These are phyloP conservation scores for Heritiera littoralis DNA, from an alignment of 345 rosid genomes.

Conservation along the genomic window DNA sequence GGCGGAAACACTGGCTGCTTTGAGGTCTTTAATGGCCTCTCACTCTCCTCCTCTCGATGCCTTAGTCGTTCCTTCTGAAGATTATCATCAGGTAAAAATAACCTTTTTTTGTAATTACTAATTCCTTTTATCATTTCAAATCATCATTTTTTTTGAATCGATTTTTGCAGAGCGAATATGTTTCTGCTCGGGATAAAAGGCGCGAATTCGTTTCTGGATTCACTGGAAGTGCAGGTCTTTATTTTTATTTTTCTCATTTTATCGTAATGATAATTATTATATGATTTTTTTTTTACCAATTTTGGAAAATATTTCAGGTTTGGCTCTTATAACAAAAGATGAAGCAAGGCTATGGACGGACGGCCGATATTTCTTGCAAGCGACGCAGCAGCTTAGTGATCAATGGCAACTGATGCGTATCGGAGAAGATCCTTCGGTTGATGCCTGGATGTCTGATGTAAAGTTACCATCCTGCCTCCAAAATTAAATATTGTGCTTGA, in stretches of 20 bases:
- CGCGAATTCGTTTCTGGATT: constrained; percentile 93
- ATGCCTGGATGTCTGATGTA: constrained; percentile 84
- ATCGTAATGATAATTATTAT: not conserved
- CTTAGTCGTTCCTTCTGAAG: constrained; percentile 85
- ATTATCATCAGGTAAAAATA: constrained; percentile 76
- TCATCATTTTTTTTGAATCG: not conserved
- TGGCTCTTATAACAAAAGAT: constrained; percentile 70
- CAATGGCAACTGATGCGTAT: constrained; percentile 93
- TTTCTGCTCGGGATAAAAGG: constrained; percentile 81
- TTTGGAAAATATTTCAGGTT: constrained; percentile 46
- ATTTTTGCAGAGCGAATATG: constrained; percentile 78
- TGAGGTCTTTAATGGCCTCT: constrained; percentile 88
- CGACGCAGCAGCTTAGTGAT: constrained; percentile 69
- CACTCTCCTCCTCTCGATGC: constrained; percentile 95
- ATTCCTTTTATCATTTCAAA: not conserved
- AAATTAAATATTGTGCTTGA: not conserved
- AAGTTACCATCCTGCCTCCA: constrained; percentile 23
- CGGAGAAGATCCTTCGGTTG: constrained; percentile 88
- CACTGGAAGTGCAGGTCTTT: constrained; percentile 87
- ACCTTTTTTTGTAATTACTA: too few relatives aligned
- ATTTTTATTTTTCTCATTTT: not conserved
- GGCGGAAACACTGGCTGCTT: constrained; percentile 63
- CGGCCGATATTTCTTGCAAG: constrained; percentile 93
- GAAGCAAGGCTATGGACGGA: constrained; percentile 95
- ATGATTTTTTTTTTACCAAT: not conserved